A percentile compares a stretch with the other conserved stretches of the same genome.
Conservation (phyloP, 2,329 filamentous ascomycete genomes). For the Monosporascus sp. region DNA sequence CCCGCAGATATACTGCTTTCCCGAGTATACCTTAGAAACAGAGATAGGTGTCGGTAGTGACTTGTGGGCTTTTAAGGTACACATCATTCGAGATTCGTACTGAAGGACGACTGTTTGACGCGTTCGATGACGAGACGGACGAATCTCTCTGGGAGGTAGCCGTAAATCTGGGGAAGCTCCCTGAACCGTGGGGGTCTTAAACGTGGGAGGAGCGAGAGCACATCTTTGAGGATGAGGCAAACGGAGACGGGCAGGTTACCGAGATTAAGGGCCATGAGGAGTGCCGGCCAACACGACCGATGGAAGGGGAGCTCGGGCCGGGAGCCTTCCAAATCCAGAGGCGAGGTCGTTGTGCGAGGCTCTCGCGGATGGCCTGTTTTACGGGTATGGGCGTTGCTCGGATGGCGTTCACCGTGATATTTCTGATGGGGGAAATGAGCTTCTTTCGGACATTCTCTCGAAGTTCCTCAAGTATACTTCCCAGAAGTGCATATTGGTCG, state of each 20-base stretch:
- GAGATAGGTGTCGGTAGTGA: slow-evolving; percentile 18
- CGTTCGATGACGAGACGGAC: slow-evolving; percentile 22
- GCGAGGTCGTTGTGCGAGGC: slow-evolving; percentile 10
- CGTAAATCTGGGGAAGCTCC: slow-evolving; percentile 25
- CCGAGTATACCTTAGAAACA: slow-evolving; percentile 20
- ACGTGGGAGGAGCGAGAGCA: slow-evolving; percentile 19
- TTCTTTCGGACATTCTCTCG: slow-evolving; percentile 19
- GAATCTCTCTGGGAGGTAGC: slow-evolving; percentile 23
- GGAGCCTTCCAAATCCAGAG: not conserved
- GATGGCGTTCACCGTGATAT: slow-evolving; percentile 4
- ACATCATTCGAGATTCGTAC: slow-evolving; percentile 28
- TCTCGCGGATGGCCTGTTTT: slow-evolving; percentile 4
- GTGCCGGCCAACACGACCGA: not conserved
- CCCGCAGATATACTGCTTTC: slow-evolving; percentile 22
- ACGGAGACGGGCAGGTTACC: slow-evolving; percentile 8
- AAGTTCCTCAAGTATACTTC: slow-evolving; percentile 16
- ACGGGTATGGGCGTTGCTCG: not conserved
- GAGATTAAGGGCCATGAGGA: not conserved
- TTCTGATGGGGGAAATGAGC: slow-evolving; percentile 10
- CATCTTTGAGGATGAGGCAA: slow-evolving; percentile 17
- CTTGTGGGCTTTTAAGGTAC: slow-evolving; percentile 29
- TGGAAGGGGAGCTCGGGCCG: no score
- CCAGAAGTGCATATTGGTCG: slow-evolving; percentile 7
- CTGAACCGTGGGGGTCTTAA: slow-evolving; percentile 23
- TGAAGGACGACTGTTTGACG: slow-evolving; percentile 22